phyloP scores from a whole-genome alignment of 371 early-diverging fungal species.

The Capniomyces stellatus region DNA sequence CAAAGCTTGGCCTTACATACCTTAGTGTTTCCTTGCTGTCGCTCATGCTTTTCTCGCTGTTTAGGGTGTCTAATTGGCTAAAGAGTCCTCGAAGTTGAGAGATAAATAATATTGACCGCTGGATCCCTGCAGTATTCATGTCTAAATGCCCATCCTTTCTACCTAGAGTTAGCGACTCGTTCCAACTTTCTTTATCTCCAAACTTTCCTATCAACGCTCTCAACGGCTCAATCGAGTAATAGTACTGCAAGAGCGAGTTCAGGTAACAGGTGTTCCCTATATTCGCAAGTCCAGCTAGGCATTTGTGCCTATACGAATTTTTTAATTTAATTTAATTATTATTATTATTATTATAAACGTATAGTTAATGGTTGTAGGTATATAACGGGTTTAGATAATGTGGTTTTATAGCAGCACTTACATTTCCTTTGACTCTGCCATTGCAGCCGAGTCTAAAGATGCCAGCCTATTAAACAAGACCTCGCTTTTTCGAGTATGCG shows the following conservation, averaged over 20 bases:
- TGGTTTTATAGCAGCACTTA: too few species aligned
- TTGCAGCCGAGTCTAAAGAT: too few species aligned
- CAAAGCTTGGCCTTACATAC: conserved; percentile 14
- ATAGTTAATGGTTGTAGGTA: too few species aligned
- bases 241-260: conserved; percentile 60
- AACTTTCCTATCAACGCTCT: conserved; percentile 33
- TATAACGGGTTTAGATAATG: too few species aligned
- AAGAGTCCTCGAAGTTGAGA: conserved; percentile 23
- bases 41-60: conserved; percentile 7
- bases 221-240: conserved; percentile 48
- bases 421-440: too few species aligned
- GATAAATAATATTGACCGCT: conserved; percentile 19
- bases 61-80: conserved; percentile 4
- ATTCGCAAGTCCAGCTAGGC: conserved; percentile 55
- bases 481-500: neutral
- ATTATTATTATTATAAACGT: too few species aligned
- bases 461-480: neutral
- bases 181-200: conserved; percentile 32
- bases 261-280: conserved; percentile 88
- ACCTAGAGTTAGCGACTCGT: conserved; percentile 38
- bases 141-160: conserved; percentile 34
- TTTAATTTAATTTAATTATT: neutral
- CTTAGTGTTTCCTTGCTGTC: neutral
- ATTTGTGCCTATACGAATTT: neutral
- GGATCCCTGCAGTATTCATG: conserved; percentile 33